Conservation (phyloP, 2,329 filamentous ascomycete genomes). For the Cladosporium sp. region DNA sequence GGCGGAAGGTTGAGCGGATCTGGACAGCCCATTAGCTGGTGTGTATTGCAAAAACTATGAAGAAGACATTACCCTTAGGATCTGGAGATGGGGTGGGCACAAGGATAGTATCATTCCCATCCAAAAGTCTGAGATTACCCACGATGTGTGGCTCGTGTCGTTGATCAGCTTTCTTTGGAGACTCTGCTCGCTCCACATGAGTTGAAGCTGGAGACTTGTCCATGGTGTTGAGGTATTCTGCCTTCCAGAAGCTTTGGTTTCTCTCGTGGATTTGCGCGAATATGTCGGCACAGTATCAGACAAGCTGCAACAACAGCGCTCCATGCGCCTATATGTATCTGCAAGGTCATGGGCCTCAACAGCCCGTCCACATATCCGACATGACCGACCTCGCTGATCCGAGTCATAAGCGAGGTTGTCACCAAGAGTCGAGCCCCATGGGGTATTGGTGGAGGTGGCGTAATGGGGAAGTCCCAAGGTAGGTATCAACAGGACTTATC, state of each 20-base stretch:
- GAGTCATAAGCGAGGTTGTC: background rate
- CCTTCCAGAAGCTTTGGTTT: background rate
- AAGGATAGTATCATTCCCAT: conserved; percentile 3
- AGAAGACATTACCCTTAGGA: background rate
- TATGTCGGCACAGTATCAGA: background rate
- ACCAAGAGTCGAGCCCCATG: background rate
- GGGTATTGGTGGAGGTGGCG: background rate
- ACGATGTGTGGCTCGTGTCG: background rate
- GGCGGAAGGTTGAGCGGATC: conserved; percentile 36
- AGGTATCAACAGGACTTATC: too few species aligned
- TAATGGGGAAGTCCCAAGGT: background rate
- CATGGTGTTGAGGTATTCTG: background rate
- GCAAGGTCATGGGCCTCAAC: too few species aligned
- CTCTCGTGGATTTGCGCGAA: background rate
- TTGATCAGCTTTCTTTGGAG: background rate
- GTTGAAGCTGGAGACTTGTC: background rate
- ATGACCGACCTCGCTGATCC: background rate
- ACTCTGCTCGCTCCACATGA: background rate
- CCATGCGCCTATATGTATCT: background rate
- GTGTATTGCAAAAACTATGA: too few species aligned
- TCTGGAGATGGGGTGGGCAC: conserved; percentile 8
- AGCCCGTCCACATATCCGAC: too few species aligned
- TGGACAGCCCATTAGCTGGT: conserved; percentile 11
- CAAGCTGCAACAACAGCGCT: background rate
- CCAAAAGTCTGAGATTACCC: conserved; percentile 1